Evolutionary conservation across 352 stramenopile species (phyloP).

Genomic region (Peronospora tabacina): DNA sequence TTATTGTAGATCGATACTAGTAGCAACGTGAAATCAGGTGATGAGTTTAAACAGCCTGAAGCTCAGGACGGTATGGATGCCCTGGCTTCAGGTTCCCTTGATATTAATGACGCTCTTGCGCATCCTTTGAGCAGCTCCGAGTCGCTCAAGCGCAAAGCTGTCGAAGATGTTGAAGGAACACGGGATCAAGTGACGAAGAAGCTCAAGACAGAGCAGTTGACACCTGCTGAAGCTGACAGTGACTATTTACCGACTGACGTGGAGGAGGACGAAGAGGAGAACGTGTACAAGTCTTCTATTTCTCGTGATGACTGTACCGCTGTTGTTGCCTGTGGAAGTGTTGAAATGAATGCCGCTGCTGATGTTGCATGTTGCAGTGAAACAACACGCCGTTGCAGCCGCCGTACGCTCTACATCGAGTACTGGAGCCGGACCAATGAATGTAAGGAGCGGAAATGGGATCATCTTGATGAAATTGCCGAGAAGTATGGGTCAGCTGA

Average conservation of each 20-base stretch:
- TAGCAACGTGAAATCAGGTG: constrained; percentile 27
- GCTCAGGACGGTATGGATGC: constrained; percentile 32
- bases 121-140: constrained; percentile 51
- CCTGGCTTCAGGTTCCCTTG: constrained; percentile 33
- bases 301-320: constrained; percentile 19
- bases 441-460: constrained; percentile 85
- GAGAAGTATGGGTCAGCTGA: constrained; percentile 69
- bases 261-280: constrained; percentile 24
- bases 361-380: constrained; percentile 51
- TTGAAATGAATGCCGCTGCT: constrained; percentile 34
- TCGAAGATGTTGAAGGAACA: constrained; percentile 24
- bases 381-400: constrained; percentile 26
- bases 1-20: constrained; percentile 1
- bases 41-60: constrained; percentile 21
- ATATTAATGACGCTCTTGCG: constrained; percentile 75
- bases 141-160: constrained; percentile 56
- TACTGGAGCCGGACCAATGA: constrained; percentile 85
- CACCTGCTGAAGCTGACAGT: constrained; percentile 28
- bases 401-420: constrained; percentile 80
- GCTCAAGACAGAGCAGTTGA: constrained; percentile 19
- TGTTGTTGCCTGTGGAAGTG: constrained; percentile 22
- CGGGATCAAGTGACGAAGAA: constrained; percentile 28
- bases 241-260: constrained; percentile 36
- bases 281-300: constrained; percentile 6
- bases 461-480: constrained; percentile 76